phyloP scores from a whole-genome alignment of 345 rosid genomes.

The Eucalyptus fibrosa region DNA sequence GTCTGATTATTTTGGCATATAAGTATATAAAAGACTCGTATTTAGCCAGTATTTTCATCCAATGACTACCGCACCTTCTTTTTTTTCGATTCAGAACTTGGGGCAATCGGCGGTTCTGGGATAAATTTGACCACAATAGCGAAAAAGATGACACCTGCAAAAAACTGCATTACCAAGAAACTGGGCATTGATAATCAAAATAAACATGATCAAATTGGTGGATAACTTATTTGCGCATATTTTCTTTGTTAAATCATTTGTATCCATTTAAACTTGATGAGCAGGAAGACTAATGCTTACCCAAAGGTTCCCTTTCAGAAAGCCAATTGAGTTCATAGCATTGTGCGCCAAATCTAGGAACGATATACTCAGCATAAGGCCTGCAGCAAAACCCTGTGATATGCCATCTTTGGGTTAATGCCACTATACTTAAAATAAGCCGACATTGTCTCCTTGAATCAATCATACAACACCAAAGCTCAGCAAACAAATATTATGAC shows the following conservation, averaged over 20 bases:
- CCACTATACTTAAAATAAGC: background rate
- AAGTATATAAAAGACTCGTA: background rate
- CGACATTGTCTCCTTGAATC: background rate
- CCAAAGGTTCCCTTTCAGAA: constrained; percentile 94
- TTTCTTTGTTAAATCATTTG: background rate
- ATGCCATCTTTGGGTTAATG: background rate
- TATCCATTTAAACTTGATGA: background rate
- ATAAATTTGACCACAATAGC: constrained; percentile 71
- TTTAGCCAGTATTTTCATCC: background rate
- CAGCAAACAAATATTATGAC: background rate
- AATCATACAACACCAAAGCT: background rate
- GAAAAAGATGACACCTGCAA: constrained; percentile 86
- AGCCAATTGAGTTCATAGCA: constrained; percentile 92
- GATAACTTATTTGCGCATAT: background rate
- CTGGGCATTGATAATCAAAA: constrained; percentile 4
- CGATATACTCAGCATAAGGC: constrained; percentile 95
- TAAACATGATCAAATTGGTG: background rate
- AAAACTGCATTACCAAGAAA: constrained; percentile 54
- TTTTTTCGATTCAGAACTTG: constrained; percentile 43
- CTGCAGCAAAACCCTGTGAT: constrained; percentile 95
- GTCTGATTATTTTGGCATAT: background rate
- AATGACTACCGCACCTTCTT: constrained; percentile 44
- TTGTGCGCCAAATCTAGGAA: constrained; percentile 96
- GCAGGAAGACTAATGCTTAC: constrained; percentile 27
- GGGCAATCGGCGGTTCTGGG: constrained; percentile 75